Conservation (phyloP, 2,329 filamentous ascomycete genomes). For the Teratosphaeria viscida region DNA sequence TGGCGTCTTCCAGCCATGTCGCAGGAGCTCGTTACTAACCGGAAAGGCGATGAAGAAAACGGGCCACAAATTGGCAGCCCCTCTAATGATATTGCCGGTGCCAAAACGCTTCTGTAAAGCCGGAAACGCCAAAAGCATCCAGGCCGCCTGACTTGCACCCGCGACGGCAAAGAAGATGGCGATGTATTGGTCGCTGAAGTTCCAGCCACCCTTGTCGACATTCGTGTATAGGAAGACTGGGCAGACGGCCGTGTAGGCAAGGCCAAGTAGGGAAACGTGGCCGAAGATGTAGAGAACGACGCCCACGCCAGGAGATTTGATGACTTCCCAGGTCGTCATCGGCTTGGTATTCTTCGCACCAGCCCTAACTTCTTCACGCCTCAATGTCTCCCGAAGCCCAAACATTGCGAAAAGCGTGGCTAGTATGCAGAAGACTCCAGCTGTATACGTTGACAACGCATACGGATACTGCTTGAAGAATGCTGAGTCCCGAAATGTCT, state of each 20-base stretch:
- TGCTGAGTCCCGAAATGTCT: constrained; percentile 41
- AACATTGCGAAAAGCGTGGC: constrained; percentile 43
- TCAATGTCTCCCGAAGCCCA: constrained; percentile 43
- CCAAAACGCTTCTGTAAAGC: constrained; percentile 54
- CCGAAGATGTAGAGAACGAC: constrained; percentile 55
- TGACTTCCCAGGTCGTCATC: constrained; percentile 44
- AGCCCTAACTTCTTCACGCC: constrained; percentile 5
- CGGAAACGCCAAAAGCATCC: constrained; percentile 63
- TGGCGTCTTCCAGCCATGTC: constrained; percentile 29
- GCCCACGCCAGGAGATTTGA: constrained; percentile 54
- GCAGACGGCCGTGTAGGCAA: constrained; percentile 59
- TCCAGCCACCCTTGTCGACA: constrained; percentile 52
- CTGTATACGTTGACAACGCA: constrained; percentile 51
- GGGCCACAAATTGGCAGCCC: constrained; percentile 51
- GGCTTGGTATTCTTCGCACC: constrained; percentile 8
- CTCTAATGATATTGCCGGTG: constrained; percentile 53
- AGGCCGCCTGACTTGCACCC: constrained; percentile 57
- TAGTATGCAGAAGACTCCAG: constrained; percentile 44
- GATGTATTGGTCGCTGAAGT: constrained; percentile 53
- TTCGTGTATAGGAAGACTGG: constrained; percentile 61
- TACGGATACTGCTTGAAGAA: constrained; percentile 60
- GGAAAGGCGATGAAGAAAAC: constrained; percentile 50
- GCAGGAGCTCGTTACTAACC: constrained; percentile 47
- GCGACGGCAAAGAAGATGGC: constrained; percentile 54
- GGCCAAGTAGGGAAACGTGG: constrained; percentile 58